Base-by-base conservation (phyloP, 2,329 filamentous ascomycete species). In the Ophiostoma pallidulum region DNA sequence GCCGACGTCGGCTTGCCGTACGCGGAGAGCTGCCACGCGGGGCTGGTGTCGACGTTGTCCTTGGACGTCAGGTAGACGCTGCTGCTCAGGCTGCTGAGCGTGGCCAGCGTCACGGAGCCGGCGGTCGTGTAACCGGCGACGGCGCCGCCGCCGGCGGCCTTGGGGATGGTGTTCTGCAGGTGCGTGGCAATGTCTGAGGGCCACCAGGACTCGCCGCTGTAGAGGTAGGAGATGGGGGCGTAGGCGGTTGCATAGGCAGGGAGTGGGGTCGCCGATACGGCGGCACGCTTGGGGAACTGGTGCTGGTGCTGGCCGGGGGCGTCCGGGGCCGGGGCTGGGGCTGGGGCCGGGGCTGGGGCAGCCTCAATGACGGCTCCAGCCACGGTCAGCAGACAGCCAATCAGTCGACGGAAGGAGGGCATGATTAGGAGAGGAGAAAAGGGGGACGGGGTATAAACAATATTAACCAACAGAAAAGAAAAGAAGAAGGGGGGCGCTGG, bases 151-250 rank as follows among this genome's bases (percentile, higher is more conserved):
- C 50, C 31, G 13, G 50, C 31, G 13, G 50, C 18, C 49, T 57
- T 51, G 42, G 55, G 55, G 18, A 56, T 47, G 8, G 47, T 45
- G 41, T 57, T 41, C 33, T 50, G 39, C 13, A 56, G 54, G 39
- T 57, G 55, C 7, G 49, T 47, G 2, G 53, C 41, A 22, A 57
- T 42, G 42, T 57, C 53, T 9, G 55, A 54, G 8, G 55, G 55
- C 37, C 51, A 56, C 40, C 51, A 53, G 9, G 18, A 10, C 45
- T 57, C 55, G 43, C 26, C 38, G 45, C 55, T 56, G 48, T 52
- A 35, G 3, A 57, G 47, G 38, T 57, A 53, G 14, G 49, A 51
- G 51, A 52, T 46, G 22, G 55, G 55, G 0, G 55, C 52, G 31
- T 53, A 57, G 16, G 45, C 39, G 26, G 52, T 35, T 20, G 55